Evolutionary conservation across 106 monocot genomes (phyloP), one percentile per base, ranked within the genome.

Genomic region (Acorus gramineus): DNA sequence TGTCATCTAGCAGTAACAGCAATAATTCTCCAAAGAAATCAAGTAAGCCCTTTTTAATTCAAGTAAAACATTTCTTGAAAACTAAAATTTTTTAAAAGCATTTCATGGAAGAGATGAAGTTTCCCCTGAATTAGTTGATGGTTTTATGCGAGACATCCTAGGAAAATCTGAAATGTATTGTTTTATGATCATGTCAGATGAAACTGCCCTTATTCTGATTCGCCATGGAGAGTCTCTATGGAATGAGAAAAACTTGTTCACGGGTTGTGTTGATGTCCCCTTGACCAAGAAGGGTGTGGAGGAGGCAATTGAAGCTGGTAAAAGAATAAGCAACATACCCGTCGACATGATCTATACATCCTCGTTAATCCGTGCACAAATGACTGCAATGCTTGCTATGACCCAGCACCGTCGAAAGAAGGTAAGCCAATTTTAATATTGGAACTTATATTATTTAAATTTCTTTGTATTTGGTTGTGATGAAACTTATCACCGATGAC

Each of bases 331-430:
- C 69, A 82, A 91, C 49, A 96, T 96, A 72, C 95, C 96, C 28
- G 74, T 96, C 42, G 96, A 96, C 71, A 74, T 81, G 66, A 96
- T 96, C 42, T 96, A 67, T 66, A 87, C 96, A 55, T 96, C 96
- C 64, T 55, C 81, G 0, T 53, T 96, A 42, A 96, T 96, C 72
- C 96, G 96, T 77, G 90, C 96, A 12, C 90, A 96, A 56, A 96
- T 96, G 96, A 96, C 96, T 68, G 96, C 96, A 58, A 91, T 96
- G 96, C 91, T 96, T 81, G 96, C 91, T 67, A 87, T 96, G 96
- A 87, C 87, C 53, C 96, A 96, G 64, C 96, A 96, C 77, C 87
- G 96, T 49, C 72, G 83, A 52, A 90, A 85, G 78, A 96, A 90
- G 87, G 90, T 94, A 59, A 28, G 28, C 28, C 28, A 28, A 28